A percentile compares a stretch with the other conserved stretches of the same genome.
phyloP scores from a whole-genome alignment of 1,284 basidiomycete genomes.

The Xerocomus minutiporus region DNA sequence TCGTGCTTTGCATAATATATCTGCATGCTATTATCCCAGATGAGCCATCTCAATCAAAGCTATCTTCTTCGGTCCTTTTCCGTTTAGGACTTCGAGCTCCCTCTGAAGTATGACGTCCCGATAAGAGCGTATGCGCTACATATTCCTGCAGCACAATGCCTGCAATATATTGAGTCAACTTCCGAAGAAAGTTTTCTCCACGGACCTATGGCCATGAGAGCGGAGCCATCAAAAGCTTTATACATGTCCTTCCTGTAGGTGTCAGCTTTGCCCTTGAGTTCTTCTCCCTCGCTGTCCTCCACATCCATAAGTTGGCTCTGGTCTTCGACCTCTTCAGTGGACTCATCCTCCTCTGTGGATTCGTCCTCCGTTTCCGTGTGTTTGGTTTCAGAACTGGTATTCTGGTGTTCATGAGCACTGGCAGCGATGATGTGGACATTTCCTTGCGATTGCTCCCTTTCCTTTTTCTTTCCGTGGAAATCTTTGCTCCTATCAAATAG shows the following conservation, averaged over 20 bases:
- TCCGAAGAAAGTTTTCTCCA: conserved; percentile 6
- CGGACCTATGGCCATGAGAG: conserved; percentile 65
- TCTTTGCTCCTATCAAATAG: conserved; percentile 48
- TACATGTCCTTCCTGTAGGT: conserved; percentile 58
- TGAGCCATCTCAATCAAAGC: not conserved
- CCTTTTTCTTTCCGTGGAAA: conserved; percentile 43
- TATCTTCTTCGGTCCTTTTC: conserved; percentile 5
- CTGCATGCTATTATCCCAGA: conserved; percentile 5
- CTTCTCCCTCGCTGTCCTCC: conserved; percentile 12
- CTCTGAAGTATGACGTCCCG: not conserved
- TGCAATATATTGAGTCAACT: conserved; percentile 26
- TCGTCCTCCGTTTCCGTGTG: conserved; percentile 19
- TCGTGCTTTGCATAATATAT: conserved; percentile 5
- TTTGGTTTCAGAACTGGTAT: conserved; percentile 17
- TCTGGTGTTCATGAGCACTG: conserved; percentile 7
- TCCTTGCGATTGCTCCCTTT: conserved; percentile 7
- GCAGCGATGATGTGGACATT: conserved; percentile 26
- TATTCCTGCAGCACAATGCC: conserved; percentile 69
- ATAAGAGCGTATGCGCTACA: conserved; percentile 35
- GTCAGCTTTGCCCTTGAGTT: conserved; percentile 11
- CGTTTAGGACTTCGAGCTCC: conserved; percentile 10
- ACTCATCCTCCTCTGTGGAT: conserved; percentile 24
- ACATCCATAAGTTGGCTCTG: conserved; percentile 13
- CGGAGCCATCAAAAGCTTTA: conserved; percentile 65
- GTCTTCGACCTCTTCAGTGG: conserved; percentile 23